Evolutionary conservation across 768 basidiomycete genomes (phyloP), one percentile per base, ranked within the genome.

Genomic region (Solioccasus polychromus): DNA sequence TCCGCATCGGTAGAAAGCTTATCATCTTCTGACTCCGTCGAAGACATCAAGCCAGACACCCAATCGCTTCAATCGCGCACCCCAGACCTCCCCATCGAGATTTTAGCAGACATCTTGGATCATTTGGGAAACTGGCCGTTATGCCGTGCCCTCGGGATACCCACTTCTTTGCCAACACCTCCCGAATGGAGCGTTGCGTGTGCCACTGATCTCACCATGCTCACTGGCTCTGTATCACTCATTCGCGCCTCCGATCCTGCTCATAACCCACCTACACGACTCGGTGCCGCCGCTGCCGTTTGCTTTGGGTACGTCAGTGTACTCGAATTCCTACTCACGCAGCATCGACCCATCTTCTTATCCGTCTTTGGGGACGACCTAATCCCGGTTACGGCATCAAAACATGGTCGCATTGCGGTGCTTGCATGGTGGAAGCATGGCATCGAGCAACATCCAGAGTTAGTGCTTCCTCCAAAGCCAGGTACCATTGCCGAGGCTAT

Each of bases 41-140:
- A 46, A 2, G 52, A 55, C 39, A 29, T 19, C 4, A 50, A 55
- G 40, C 50, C 67, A 49, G 59, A 52, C 37, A 35, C 63, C 39
- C 61, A 52, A 19, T 39, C 62, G 35, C 61, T 63, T 17, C 71
- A 62, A 41, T 65, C 66, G n/a, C 62, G 57, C 50, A 62, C 67
- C 0, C 79, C 79, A 25, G 82, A 85, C 61, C 75, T 92, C 26
- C 88, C 88, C 0, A 71, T 83, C 43, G 89, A 92, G 62, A 76
- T 92, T 31, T 64, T 91, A 22, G 82, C 84, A 9, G 78, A 85
- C 39, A 88, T 91, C 48, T 64, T 91, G 65, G 85, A 91, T 47
- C 78, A 85, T 53, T 63, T 89, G 8, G 87, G 84, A 12, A 84
- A 90, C 61, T 94, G 90, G 88, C 86, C 92, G 55, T 80, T 94